Evolutionary conservation across 2,329 filamentous ascomycete species (phyloP), one percentile per base, ranked within the genome.

Genomic region (Arthrobotrys megalospora): DNA sequence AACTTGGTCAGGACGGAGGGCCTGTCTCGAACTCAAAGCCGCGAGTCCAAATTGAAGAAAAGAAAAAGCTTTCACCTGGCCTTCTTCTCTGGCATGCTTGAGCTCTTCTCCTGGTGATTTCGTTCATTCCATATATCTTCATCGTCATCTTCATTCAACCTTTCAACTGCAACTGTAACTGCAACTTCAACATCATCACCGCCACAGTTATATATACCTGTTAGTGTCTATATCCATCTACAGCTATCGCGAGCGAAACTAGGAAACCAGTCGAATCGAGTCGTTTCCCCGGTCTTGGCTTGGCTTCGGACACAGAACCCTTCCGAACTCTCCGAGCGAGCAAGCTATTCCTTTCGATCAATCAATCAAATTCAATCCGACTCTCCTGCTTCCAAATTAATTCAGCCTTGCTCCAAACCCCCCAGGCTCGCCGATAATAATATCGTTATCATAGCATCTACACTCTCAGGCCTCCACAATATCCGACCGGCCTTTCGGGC

Each of bases 271-370:
- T 41, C 11, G 36, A 60, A 43, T 60, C 55, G 36, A 38, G 2
- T 38, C 36, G 36, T 10, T 38, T 38, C 52, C 55, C 36, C 55
- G 10, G 50, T 28, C 24, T 60, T 70, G 52, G 67, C 43, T 63
- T 45, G 52, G 24, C 52, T 52, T 60, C 32, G 67, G 47, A 41
- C 34, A 43, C 32, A 63, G 34, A 52, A 34, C 41, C 45, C 19
- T 63, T 36, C 67, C 67, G 67, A 71, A 43, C 67, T 36, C 67
- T 43, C 67, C 58, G 68, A 43, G 45, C 10, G 34, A 43, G 14
- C 32, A 32, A 60, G 34, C 36, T 41, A 38, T 60, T 60, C 55
- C 55, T 60, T 60, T 60, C 55, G n/a, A 60, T 21, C 55, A 28
- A 60, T 21, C 52, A 58, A 19, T 28, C 24, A 28, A 2, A 24